A percentile compares a stretch with the other conserved stretches of the same genome.
Evolutionary conservation across 345 rosid species (phyloP).

Genomic region (Hibiscus tridactylites): DNA sequence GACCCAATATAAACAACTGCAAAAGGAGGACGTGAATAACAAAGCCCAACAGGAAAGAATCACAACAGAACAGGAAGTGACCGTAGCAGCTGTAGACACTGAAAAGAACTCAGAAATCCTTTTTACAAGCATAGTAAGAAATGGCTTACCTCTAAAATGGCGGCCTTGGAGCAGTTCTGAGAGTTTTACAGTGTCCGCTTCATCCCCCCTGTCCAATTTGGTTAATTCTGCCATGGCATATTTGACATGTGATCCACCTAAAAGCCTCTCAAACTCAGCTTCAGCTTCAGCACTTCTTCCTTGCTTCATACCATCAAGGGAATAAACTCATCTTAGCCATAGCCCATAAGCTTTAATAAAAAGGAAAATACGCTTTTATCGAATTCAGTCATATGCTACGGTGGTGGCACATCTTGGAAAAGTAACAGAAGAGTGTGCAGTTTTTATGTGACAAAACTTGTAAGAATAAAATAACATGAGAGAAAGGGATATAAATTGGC

Average conservation of each 20-base stretch:
- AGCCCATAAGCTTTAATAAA: background rate
- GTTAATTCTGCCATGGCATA: conserved; percentile 69
- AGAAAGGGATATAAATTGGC: background rate
- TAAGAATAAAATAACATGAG: background rate
- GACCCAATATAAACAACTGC: conserved; percentile 99
- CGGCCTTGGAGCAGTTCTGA: conserved; percentile 73
- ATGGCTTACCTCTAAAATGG: conserved; percentile 63
- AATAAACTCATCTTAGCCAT: background rate
- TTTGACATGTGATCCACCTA: conserved; percentile 75
- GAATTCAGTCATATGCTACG: background rate
- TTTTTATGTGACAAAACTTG: background rate
- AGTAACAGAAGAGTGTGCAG: background rate
- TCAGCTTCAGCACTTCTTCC: conserved; percentile 84
- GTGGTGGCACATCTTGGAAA: background rate
- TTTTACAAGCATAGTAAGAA: background rate
- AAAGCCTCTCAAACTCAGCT: conserved; percentile 73
- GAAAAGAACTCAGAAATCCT: conserved; percentile 6
- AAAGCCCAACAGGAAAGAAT: conserved; percentile 35
- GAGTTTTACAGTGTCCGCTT: conserved; percentile 48
- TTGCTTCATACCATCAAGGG: conserved; percentile 41
- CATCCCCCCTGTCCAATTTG: conserved; percentile 66
- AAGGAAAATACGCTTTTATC: background rate
- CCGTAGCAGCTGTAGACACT: background rate
- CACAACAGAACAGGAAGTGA: conserved; percentile 5
- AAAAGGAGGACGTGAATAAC: conserved; percentile 77